Evolutionary conservation across 2,329 filamentous ascomycete species (phyloP).

Genomic region (Arthrobotrys conoides): DNA sequence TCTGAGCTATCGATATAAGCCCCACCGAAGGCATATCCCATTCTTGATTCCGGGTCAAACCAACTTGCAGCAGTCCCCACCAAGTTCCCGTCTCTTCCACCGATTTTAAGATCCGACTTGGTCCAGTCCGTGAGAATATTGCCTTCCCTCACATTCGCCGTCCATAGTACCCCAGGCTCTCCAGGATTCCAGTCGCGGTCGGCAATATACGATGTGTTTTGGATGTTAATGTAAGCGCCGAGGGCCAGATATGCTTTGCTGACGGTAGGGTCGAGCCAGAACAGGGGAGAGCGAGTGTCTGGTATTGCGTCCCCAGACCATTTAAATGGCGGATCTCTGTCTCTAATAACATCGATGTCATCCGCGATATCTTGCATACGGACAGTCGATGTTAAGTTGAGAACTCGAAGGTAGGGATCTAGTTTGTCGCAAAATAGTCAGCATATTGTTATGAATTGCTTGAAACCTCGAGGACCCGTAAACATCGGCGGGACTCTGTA

Average conservation of each 20-base stretch:
- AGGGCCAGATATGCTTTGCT: constrained; percentile 54
- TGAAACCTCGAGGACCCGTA: neutral
- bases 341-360: constrained; percentile 22
- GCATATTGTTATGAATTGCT: neutral
- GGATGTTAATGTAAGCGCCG: constrained; percentile 37
- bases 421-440: neutral
- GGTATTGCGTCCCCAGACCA: constrained; percentile 31
- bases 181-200: constrained; percentile 47
- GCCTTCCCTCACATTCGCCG: constrained; percentile 28
- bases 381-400: constrained; percentile 47
- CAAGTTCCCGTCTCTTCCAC: constrained; percentile 32
- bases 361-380: constrained; percentile 32
- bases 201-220: constrained; percentile 38
- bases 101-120: constrained; percentile 34
- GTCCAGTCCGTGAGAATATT: constrained; percentile 47
- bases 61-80: constrained; percentile 41
- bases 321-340: constrained; percentile 22
- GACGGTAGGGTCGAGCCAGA: constrained; percentile 45
- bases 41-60: constrained; percentile 43
- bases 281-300: constrained; percentile 47
- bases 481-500: neutral
- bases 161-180: constrained; percentile 44
- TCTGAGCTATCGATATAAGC: constrained; percentile 38
- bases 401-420: constrained; percentile 55
- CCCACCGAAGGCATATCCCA: constrained; percentile 48